These are phyloP conservation scores for Evernia prunastri DNA, from an alignment of 495 filamentous ascomycete genomes.

Conservation along the genomic window DNA sequence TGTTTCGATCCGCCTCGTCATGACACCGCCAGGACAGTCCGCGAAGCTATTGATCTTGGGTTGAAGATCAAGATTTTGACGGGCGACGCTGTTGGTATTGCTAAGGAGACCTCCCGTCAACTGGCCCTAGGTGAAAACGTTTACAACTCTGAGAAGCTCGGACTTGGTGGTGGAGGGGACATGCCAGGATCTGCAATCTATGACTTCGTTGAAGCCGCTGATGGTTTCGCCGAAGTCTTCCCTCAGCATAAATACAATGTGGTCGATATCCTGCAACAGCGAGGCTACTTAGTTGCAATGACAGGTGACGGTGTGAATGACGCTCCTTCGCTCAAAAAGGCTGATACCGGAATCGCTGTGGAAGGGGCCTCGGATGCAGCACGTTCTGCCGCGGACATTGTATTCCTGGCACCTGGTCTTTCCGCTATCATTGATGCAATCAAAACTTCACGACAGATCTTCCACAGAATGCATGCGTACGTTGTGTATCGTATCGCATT, in stretches of 20 bases:
- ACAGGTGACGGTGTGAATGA: constrained; percentile 83
- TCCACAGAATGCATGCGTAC: constrained; percentile 96
- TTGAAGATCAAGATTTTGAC: constrained; percentile 95
- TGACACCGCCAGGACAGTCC: constrained; percentile 84
- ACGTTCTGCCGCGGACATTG: constrained; percentile 87
- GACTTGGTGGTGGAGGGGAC: constrained; percentile 75
- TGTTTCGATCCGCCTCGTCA: constrained; percentile 87
- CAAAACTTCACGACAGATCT: constrained; percentile 91
- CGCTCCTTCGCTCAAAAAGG: constrained; percentile 66
- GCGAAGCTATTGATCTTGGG: constrained; percentile 81
- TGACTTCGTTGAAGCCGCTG: constrained; percentile 90
- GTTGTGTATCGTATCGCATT: constrained; percentile 93
- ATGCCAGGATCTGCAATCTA: constrained; percentile 90
- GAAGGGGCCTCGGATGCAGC: constrained; percentile 91
- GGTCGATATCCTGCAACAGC: constrained; percentile 69
- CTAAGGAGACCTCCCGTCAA: constrained; percentile 82
- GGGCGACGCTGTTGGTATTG: constrained; percentile 90
- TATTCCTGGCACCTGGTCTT: constrained; percentile 85
- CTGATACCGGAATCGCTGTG: constrained; percentile 64
- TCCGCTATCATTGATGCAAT: constrained; percentile 89
- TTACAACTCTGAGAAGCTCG: constrained; percentile 85
- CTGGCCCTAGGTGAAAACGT: constrained; percentile 89
- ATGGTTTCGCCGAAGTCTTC: constrained; percentile 79
- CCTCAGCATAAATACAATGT: constrained; percentile 75
- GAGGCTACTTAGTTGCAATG: constrained; percentile 59